Conservation (phyloP, 2,329 filamentous ascomycete genomes). For the Paracamarosporium sp. region DNA sequence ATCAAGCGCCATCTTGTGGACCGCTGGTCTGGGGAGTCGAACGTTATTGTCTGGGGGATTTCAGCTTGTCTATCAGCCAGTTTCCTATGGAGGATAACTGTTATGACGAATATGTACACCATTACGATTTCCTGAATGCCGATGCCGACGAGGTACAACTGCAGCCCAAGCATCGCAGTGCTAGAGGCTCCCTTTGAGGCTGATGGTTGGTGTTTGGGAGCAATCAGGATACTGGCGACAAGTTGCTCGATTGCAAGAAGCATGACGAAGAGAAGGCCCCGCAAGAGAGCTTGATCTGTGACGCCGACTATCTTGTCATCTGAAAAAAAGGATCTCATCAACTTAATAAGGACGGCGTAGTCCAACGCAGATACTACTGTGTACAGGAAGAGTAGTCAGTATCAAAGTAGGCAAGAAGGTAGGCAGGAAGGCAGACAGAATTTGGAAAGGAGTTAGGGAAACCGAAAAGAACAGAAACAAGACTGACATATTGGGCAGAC, state of each 20-base stretch:
- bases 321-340: neutral
- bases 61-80: neutral
- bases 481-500: slow-evolving; percentile 11
- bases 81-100: neutral
- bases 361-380: slow-evolving; percentile 2
- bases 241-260: slow-evolving; percentile 2
- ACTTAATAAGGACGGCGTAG: neutral
- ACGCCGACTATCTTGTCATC: neutral
- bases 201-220: neutral
- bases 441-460: neutral
- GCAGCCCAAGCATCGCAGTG: slow-evolving; percentile 4
- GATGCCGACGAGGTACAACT: slow-evolving; percentile 10
- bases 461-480: neutral
- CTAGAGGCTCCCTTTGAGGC: neutral
- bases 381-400: neutral
- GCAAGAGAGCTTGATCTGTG: neutral
- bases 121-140: neutral
- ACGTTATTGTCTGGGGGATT: neutral
- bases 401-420: neutral
- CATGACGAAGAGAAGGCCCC: neutral
- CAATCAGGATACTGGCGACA: slow-evolving; percentile 7
- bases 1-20: neutral
- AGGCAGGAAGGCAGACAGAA: neutral
- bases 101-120: neutral
- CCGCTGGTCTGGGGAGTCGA: neutral